Conservation (phyloP, 768 basidiomycete species). For the Suillus subaureus region DNA sequence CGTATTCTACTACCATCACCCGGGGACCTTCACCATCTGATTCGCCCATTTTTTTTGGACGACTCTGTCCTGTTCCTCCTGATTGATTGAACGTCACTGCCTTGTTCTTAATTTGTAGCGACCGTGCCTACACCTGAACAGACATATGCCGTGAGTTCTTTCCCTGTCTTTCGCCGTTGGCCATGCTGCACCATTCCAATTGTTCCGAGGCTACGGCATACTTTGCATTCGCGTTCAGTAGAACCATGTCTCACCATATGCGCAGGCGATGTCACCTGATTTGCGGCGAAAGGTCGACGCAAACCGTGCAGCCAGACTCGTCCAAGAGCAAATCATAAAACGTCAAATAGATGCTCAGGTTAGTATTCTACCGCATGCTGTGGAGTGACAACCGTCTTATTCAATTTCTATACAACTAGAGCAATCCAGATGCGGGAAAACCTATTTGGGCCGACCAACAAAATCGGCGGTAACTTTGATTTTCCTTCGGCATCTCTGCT, state of each 20-base stretch:
- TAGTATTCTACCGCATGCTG: conserved; percentile 20
- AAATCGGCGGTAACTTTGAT: conserved; percentile 16
- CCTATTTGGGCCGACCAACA: conserved; percentile 36
- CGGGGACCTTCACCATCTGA: conserved; percentile 9
- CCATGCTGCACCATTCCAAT: neutral
- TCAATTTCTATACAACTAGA: conserved; percentile 10
- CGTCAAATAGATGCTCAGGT: conserved; percentile 57
- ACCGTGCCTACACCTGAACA: conserved; percentile 40
- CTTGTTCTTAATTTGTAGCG: conserved; percentile 23
- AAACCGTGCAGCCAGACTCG: conserved; percentile 51
- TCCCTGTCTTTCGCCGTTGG: neutral
- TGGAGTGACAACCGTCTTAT: neutral
- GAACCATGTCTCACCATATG: conserved; percentile 6
- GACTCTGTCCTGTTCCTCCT: conserved; percentile 1
- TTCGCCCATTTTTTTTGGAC: conserved; percentile 13
- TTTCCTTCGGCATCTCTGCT: neutral
- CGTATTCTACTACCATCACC: conserved; percentile 22
- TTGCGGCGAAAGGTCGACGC: conserved; percentile 65
- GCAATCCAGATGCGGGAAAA: conserved; percentile 31
- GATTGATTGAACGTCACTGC: conserved; percentile 3
- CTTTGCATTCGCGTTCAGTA: neutral
- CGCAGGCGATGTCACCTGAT: conserved; percentile 65
- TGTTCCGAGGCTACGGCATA: neutral
- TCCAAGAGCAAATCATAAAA: conserved; percentile 55
- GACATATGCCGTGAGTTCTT: conserved; percentile 34